Conservation (phyloP, 768 basidiomycete genomes). For the Termitomyces heimii region DNA sequence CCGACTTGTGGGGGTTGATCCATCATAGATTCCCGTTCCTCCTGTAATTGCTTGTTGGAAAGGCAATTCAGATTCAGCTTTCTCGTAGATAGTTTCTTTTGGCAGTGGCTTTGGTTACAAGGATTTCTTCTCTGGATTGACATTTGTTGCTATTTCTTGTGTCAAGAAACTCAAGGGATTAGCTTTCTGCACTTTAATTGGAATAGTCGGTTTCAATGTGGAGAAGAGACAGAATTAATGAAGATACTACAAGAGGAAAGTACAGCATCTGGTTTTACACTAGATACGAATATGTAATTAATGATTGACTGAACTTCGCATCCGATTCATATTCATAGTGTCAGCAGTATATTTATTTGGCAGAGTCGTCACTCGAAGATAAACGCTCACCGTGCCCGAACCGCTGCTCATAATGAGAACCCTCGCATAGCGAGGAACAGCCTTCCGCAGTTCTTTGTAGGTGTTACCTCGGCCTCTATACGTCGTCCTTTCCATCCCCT, state of each 20-base stretch:
- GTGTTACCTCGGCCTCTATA: conserved; percentile 1
- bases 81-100: conserved; percentile 34
- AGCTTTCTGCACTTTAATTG: not conserved
- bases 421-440: not conserved
- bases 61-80: conserved; percentile 3
- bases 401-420: not conserved
- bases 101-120: not conserved
- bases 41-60: conserved; percentile 10
- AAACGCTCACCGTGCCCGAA: not conserved
- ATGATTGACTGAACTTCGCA: too few relatives aligned
- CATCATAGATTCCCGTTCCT: conserved; percentile 15
- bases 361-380: not conserved
- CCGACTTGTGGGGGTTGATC: conserved; percentile 5
- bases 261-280: not conserved
- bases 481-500: not conserved
- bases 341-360: too few relatives aligned
- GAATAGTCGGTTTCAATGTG: not conserved
- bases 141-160: not conserved
- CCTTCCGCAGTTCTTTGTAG: not conserved
- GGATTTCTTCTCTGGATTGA: not conserved
- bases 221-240: not conserved
- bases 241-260: not conserved
- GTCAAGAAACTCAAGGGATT: not conserved
- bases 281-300: not conserved
- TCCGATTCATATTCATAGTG: too few relatives aligned